Base-by-base conservation (phyloP, 768 basidiomycete genomes). In the Panus rudis region DNA sequence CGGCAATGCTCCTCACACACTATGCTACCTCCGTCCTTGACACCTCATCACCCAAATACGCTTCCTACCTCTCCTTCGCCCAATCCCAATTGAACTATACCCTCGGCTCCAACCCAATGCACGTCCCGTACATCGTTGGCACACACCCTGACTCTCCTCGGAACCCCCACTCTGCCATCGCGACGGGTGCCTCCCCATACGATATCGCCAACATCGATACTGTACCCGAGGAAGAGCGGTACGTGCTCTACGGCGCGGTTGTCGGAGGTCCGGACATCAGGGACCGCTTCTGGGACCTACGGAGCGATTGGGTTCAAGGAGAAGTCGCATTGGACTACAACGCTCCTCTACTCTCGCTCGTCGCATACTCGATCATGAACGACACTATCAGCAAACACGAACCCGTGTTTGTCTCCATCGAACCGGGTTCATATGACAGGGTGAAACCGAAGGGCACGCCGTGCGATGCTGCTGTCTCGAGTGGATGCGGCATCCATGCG, bases 321-420 rank as follows among this genome's bases (percentile, higher is more conserved):
- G 92, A 96, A 74, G 70, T 81, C 40, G 87, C 84, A n/a, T 63
- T 91, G 30, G 92, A 96, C 57, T 92, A 92, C 61, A 89, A 87
- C 51, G 89, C 91, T 1, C 90, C 91, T 2, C 71, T 94, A 68
- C 69, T 94, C n/a, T 84, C 89, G 1, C 72, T 96, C 26, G 79
- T 84, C 1, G 85, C 90, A 14, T 79, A 81, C 69, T 78, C 84
- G 52, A 71, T 84, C n/a, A 55, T 85, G 39, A 80, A 78, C 48
- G n/a, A 35, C n/a, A 35, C 33, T 17, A 7, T 17, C 16, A 76
- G 79, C 45, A 60, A 69, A 6, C 69, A 66, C 16, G 88, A 92
- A 51, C 92, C 92, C 0, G 91, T 72, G 64, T 96, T 78, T 59
- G 86, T 84, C 13, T 63, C 71, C 5, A 65, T 94, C 23, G 65